Evolutionary conservation across 129 eudicot species (phyloP), one percentile per base, ranked within the genome.

Genomic region (Lactuca sativa): DNA sequence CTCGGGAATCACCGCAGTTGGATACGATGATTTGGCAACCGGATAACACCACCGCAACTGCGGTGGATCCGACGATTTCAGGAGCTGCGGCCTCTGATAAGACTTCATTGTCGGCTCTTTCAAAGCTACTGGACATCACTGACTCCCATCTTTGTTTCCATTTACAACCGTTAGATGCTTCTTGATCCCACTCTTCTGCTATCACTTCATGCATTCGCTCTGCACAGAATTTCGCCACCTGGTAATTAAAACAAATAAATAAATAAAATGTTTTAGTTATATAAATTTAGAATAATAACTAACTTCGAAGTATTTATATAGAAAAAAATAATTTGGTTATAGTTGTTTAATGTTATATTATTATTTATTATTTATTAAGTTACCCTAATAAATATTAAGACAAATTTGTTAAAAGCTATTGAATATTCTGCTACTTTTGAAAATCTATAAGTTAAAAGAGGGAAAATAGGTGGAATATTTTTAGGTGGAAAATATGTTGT

Each of bases 1-100:
- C 97, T 74, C 97, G 84, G 25, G 97, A 91, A 52, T 91, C 97
- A 10, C 96, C 97, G 68, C 93, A 85, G 38, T 91, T 88, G 37
- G 97, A 81, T 66, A 76, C 73, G 13, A 88, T 86, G 53, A 91
- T 91, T 72, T 91, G 97, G 70, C 88, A 88, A 0, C 84, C 82
- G 15, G 90, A 91, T 59, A 88, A 72, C 14, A 86, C 71, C 7
- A 76, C 96, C 4, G 76, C 86, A 41, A 88, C 93, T 4, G 96
- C 97, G 14, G 97, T 91, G 2, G 96, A 83, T 48, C 97, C 97
- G 0, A 88, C 96, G 33, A 85, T 86, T 61, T 91, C 97, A 4
- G 96, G 83, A 12, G 86, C 90, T n/a, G 66, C 77, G 0, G 75
- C 89, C 18, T 75, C 88, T 62, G 85, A 69, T n/a, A 72, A 56